A percentile compares a stretch with the other conserved stretches of the same genome.
Evolutionary conservation across 768 basidiomycete species (phyloP).

Genomic region (Amanita pallidorosea): DNA sequence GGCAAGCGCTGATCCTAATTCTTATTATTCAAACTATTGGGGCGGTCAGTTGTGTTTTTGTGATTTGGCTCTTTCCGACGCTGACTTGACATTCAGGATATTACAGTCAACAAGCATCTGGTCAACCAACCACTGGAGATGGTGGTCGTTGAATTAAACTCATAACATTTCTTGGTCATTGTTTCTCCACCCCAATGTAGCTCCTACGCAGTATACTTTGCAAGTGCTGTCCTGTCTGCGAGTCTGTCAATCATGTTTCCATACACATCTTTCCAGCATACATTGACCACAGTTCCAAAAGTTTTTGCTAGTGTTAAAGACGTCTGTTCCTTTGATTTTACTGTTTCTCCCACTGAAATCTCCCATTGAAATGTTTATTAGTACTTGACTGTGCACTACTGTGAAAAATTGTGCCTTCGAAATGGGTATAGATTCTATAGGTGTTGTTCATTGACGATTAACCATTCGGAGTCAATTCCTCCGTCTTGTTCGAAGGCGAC

Average conservation of each 20-base stretch:
- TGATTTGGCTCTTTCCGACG: constrained; percentile 9
- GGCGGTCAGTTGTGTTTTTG: constrained; percentile 42
- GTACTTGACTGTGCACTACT: constrained; percentile 1
- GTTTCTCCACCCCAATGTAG: constrained; percentile 6
- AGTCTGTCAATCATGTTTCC: neutral
- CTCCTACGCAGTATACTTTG: constrained; percentile 1
- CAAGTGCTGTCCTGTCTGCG: neutral
- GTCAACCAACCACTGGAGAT: constrained; percentile 52
- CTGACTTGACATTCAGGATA: constrained; percentile 40
- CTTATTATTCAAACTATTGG: constrained; percentile 79
- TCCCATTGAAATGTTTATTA: constrained; percentile 11
- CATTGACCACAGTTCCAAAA: neutral
- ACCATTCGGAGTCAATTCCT: constrained; percentile 90
- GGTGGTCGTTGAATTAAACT: constrained; percentile 32
- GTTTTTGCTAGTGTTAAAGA: neutral
- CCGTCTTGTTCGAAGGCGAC: constrained; percentile 56
- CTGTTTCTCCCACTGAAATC: constrained; percentile 3
- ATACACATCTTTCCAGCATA: constrained; percentile 1
- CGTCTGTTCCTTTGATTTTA: neutral
- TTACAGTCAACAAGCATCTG: constrained; percentile 64
- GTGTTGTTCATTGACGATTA: constrained; percentile 41
- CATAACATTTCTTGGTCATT: constrained; percentile 10
- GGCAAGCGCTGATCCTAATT: constrained; percentile 61
- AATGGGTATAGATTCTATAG: constrained; percentile 22
- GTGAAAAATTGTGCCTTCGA: neutral